Percentiles rank a stretch among this genome's conserved stretches.
Conservation (phyloP, 2,329 filamentous ascomycete genomes). For the Aureobasidium sp. region DNA sequence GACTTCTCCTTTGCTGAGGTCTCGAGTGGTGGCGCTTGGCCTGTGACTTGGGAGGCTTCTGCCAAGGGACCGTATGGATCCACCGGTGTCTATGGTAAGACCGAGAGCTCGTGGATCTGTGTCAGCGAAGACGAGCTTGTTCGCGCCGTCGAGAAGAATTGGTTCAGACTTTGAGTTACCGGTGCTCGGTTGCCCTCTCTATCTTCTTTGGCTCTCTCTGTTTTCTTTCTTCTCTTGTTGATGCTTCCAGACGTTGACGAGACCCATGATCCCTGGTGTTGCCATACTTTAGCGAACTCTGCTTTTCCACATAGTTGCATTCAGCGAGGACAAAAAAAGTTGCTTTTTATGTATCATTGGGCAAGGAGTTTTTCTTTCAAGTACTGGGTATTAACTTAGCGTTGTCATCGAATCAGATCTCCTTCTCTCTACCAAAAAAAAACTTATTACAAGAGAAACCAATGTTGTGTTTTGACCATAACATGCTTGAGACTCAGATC, state of each 20-base stretch:
- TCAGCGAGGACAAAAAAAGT: conserved; percentile 12
- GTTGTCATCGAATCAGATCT: background rate
- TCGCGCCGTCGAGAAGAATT: conserved; percentile 26
- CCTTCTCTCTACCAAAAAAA: background rate
- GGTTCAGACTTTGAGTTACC: conserved; percentile 22
- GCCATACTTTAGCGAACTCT: background rate
- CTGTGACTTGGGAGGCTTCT: conserved; percentile 30
- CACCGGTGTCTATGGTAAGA: conserved; percentile 44
- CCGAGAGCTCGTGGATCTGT: conserved; percentile 34
- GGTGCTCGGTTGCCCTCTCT: background rate
- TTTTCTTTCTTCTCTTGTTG: background rate
- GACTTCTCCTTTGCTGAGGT: conserved; percentile 42
- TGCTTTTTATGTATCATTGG: conserved; percentile 1
- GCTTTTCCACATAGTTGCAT: conserved; percentile 3
- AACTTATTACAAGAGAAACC: background rate
- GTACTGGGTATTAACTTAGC: background rate
- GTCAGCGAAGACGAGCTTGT: conserved; percentile 30
- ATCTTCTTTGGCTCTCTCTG: background rate
- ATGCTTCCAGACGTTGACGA: background rate
- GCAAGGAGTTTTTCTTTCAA: background rate
- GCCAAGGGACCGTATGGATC: conserved; percentile 45
- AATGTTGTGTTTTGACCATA: background rate
- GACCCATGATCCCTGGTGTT: background rate
- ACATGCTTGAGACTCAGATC: background rate
- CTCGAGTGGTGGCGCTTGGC: conserved; percentile 36